phyloP scores from a whole-genome alignment of 106 monocot genomes.

The Cymbidium sinense region DNA sequence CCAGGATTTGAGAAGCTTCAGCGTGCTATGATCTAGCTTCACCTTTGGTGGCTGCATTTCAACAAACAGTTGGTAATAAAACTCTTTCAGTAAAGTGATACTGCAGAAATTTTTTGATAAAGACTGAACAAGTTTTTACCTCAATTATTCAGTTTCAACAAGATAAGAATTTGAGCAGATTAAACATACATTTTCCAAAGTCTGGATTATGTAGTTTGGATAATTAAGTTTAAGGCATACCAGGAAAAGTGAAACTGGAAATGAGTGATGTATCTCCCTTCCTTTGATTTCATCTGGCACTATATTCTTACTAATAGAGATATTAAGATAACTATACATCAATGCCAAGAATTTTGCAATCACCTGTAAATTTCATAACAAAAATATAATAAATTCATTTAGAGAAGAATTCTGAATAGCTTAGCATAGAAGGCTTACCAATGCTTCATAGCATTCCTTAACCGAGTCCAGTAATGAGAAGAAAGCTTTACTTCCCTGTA shows the following conservation, averaged over 20 bases:
- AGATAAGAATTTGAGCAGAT: slow-evolving; percentile 61
- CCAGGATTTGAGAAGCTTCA: slow-evolving; percentile 85
- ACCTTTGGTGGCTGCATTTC: slow-evolving; percentile 60
- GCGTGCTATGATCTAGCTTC: slow-evolving; percentile 64
- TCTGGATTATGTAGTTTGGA: slow-evolving; percentile 6
- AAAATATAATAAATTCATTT: slow-evolving; percentile 8
- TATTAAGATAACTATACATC: slow-evolving; percentile 99
- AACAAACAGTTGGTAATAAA: slow-evolving; percentile 3
- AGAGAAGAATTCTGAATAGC: background rate
- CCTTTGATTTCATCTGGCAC: slow-evolving; percentile 98
- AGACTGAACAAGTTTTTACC: slow-evolving; percentile 69
- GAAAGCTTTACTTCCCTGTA: slow-evolving; percentile 79
- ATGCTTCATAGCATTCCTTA: slow-evolving; percentile 97
- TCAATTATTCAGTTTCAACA: slow-evolving; percentile 92
- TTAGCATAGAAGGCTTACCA: slow-evolving; percentile 38
- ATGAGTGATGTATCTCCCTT: slow-evolving; percentile 90
- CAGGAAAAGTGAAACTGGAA: slow-evolving; percentile 85
- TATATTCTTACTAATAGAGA: slow-evolving; percentile 84
- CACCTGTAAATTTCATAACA: slow-evolving; percentile 44
- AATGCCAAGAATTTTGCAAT: slow-evolving; percentile 96
- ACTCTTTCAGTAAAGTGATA: slow-evolving; percentile 73
- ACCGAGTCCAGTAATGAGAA: slow-evolving; percentile 89
- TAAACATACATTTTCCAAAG: slow-evolving; percentile 8
- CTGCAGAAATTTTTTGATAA: slow-evolving; percentile 80
- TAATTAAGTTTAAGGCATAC: slow-evolving; percentile 23